Base-by-base conservation (phyloP, 139 green algal species). In the Chlorella sp. region DNA sequence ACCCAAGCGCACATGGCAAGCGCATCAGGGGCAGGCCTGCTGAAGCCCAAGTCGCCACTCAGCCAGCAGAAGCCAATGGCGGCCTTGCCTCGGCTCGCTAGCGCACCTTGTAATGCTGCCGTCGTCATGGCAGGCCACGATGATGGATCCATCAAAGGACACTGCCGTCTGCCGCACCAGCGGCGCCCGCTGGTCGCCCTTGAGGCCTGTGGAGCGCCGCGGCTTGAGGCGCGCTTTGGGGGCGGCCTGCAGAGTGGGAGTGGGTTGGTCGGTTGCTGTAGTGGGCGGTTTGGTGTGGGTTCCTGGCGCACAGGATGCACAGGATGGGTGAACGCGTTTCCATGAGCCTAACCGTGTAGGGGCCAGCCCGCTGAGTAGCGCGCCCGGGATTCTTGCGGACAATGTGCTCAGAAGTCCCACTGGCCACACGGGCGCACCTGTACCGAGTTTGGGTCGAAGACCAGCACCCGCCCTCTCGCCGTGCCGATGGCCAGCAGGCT, bases 141-240 rank as follows among this genome's bases (percentile, higher is more conserved):
- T 82, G 26, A 82, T 91, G 32, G 30, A 73, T 2, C 89, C 94
- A 75, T 96, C 90, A 56, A 69, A 78, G 1, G 90, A 94, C 9
- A 96, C 87, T 5, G 94, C 94, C 9, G 93, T 95, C 75, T 96
- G 93, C 5, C 93, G 89, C 32, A 96, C 90, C 91, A 94, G 86
- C 43, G 60, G 40, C 69, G 19, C 62, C 0, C 24, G 51, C 43
- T 86, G 62, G 56, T 79, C 26, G 34, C 38, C 62, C 46, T 43
- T 78, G 72, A 26, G 51, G 51, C 51, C 51, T 14, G 43, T 41
- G 30, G 72, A 60, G 43, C 72, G 72, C 48, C 36, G 64, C 17
- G 79, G 68, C 64, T 78, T 78, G 22, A 91, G 72, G 34, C 80
- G 46, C 19, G 69, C 75, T 34, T 76, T 67, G 40, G 82, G 70